Conservation (phyloP, 2,329 filamentous ascomycete genomes). For the Phoma herbarum region DNA sequence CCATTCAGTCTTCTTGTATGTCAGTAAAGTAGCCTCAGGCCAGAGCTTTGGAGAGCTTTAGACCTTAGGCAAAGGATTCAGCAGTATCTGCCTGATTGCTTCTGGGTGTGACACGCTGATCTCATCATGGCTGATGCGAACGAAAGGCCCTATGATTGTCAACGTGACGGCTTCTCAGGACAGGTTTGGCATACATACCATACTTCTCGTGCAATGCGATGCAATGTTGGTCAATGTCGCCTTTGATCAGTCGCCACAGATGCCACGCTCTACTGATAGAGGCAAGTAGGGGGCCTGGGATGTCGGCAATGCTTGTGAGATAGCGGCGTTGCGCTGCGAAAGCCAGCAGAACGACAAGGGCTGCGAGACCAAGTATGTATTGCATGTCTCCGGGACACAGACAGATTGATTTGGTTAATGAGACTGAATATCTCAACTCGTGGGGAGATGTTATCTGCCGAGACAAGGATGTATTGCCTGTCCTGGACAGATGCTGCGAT, state of each 20-base stretch:
- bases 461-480: background rate
- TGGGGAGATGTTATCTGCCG: background rate
- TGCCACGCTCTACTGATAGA: slow-evolving; percentile 2
- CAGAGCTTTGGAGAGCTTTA: background rate
- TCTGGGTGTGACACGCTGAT: slow-evolving; percentile 56
- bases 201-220: slow-evolving; percentile 6
- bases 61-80: slow-evolving; percentile 48
- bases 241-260: slow-evolving; percentile 1
- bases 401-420: background rate
- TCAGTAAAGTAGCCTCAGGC: background rate
- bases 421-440: background rate
- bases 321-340: background rate
- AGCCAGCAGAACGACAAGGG: background rate
- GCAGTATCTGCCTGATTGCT: slow-evolving; percentile 51
- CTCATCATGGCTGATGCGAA: slow-evolving; percentile 57
- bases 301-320: background rate
- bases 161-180: background rate
- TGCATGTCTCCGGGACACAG: background rate
- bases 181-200: background rate
- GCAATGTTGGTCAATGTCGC: slow-evolving; percentile 6
- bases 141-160: slow-evolving; percentile 38
- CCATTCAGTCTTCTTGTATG: slow-evolving; percentile 35
- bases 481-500: slow-evolving; percentile 1
- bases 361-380: background rate
- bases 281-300: slow-evolving; percentile 2